Base-by-base conservation (phyloP, 257 asterid genomes). In the Nemophila menziesii region DNA sequence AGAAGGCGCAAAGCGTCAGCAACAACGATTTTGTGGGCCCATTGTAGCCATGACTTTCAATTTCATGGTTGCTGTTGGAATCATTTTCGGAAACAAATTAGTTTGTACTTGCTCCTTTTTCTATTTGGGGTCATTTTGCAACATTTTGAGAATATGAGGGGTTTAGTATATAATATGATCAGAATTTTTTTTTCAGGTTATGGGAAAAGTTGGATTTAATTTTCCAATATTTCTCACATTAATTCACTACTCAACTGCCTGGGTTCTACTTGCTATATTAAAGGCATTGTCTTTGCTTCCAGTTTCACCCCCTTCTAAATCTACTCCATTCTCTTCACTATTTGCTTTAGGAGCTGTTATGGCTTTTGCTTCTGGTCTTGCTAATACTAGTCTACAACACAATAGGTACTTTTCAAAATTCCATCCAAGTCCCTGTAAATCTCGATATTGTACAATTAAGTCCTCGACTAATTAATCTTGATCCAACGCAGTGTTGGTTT, bases 291-390 rank as follows among this genome's bases (percentile, higher is more conserved):
- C 84, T 3, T 15, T 82, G 63, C 84, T 86, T 29, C 94, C 96
- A 3, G 72, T 71, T 14, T 29, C 90, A 10, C 94, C 96, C 33
- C 90, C 96, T 4, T 63, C 93, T 11, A 72, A 55, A 56, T 21
- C 93, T 3, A 86, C 96, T 0, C 94, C 94, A 2, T 79, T 62
- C 60, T 79, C 92, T 15, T 76, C 94, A 6, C 46, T 82, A 14
- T 82, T 82, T 52, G 64, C 81, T 21, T 60, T 86, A 68, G 94
- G 96, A 0, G 83, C 70, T n/a, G 90, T 86, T 21, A 82, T 82
- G 96, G 75, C 96, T 55, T 74, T 86, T 48, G 76, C 96, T 49
- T 71, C 90, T 12, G 96, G 96, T 16, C 83, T 86, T 51, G 94
- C 96, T 29, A 86, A 86, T 34, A 70, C 86, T 15, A 86, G 94